Percentiles rank a stretch among this genome's conserved stretches.
Evolutionary conservation across 768 basidiomycete genomes (phyloP).

Genomic region (Rhizopogon vulgaris): DNA sequence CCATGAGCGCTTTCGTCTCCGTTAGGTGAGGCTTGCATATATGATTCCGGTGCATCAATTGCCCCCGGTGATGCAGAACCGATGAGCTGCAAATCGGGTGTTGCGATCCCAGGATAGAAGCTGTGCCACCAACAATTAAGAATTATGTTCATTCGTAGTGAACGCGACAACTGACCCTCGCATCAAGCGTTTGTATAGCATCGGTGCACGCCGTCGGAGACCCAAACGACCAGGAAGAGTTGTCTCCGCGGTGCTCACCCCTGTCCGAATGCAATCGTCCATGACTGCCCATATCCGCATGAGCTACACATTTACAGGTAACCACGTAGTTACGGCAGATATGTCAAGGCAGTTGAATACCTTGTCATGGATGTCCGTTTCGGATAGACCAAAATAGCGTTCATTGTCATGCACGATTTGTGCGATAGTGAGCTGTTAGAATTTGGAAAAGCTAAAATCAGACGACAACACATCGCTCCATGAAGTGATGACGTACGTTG

Average conservation of each 20-base stretch:
- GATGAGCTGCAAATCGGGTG: constrained; percentile 31
- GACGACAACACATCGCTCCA: not conserved
- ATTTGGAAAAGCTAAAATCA: not conserved
- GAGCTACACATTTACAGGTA: constrained; percentile 28
- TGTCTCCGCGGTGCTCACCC: constrained; percentile 73
- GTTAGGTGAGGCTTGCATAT: not conserved
- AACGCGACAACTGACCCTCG: constrained; percentile 49
- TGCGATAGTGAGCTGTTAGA: constrained; percentile 76
- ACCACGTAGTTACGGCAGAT: not conserved
- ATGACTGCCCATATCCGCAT: constrained; percentile 86
- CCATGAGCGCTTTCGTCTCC: constrained; percentile 1
- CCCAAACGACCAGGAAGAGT: constrained; percentile 84
- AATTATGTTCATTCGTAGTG: not conserved
- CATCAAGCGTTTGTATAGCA: constrained; percentile 87
- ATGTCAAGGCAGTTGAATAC: constrained; percentile 27
- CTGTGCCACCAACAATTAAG: constrained; percentile 23
- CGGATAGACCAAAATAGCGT: constrained; percentile 68
- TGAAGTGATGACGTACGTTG: constrained; percentile 51
- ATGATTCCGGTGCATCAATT: constrained; percentile 19
- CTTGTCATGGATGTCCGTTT: constrained; percentile 71
- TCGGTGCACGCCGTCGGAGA: constrained; percentile 78
- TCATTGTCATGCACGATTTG: constrained; percentile 95
- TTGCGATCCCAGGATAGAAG: constrained; percentile 46
- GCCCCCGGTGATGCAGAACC: constrained; percentile 18
- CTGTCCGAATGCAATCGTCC: constrained; percentile 85